Conservation (phyloP, 257 asterid genomes). For the Capsicum pubescens region DNA sequence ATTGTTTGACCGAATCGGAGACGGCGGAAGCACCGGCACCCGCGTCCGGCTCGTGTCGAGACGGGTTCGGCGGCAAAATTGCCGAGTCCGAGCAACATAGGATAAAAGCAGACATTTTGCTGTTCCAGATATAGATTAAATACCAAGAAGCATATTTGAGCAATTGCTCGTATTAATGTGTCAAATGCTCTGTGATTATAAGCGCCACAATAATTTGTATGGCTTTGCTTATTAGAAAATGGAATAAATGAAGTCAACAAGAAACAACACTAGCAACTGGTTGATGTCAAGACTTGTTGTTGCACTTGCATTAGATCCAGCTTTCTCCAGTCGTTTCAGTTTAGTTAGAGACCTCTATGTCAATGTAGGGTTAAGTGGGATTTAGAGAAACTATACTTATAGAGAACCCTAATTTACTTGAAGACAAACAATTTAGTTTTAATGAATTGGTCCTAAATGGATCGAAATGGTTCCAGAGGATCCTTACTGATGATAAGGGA, state of each 20-base stretch:
- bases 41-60: no score
- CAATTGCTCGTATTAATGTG: background rate
- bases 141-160: background rate
- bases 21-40: no score
- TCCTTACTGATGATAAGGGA: background rate
- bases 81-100: no score
- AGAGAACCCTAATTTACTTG: background rate
- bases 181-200: conserved; percentile 9
- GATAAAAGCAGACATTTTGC: background rate
- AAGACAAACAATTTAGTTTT: background rate
- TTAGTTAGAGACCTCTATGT: background rate
- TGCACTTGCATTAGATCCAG: background rate
- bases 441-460: background rate
- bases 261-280: background rate
- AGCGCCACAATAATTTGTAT: background rate
- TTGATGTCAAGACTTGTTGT: background rate
- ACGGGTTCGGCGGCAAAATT: no score
- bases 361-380: background rate
- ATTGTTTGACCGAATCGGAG: no score
- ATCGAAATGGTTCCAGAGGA: conserved; percentile 11
- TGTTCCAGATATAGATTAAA: conserved; percentile 3
- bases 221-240: background rate
- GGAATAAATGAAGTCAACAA: background rate
- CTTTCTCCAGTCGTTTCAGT: background rate
- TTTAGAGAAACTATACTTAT: conserved; percentile 8